Base-by-base conservation (phyloP, 208 protist species). In the Crithidia expoeki region DNA sequence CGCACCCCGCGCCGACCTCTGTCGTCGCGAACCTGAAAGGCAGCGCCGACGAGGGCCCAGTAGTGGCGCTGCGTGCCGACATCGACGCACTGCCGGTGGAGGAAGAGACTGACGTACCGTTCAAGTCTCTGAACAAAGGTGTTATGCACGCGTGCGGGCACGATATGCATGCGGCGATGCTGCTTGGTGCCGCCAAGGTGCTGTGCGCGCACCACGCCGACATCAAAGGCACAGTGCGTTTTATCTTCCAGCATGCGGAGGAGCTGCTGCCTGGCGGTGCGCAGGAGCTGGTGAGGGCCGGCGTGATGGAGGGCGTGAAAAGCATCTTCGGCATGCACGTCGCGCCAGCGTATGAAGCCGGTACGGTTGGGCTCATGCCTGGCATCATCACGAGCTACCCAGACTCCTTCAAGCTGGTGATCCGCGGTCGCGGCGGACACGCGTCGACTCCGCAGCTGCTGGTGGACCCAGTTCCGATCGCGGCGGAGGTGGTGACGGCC, bases 221-320 rank as follows among this genome's bases (percentile, higher is more conserved):
- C 21, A 84, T 93, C 72, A 71, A 80, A 47, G 84, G 84, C 66
- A 85, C 81, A 38, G 81, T 88, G 28, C 82, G 87, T 30, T 90
- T 90, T 62, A 84, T 93, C 44, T 93, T 93, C 56, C 87, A 90
- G 75, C 87, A 88, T 63, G 81, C 84, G 0, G 87, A 93, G 76
- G 84, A 90, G 72, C 53, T 85, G 53, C 75, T 76, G 53, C 84
- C 87, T 25, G 77, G 87, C 64, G 84, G 81, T 28, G 87, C 81
- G 32, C 72, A 82, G 63, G 78, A 84, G 51, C 67, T 93, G 11
- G 81, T 85, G 44, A 52, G 56, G 34, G 65, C 76, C 1, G 79
- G 81, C 58, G 83, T 81, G 44, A 76, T 89, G 76, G 76, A 86
- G 36, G 79, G 75, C 44, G 83, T 88, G 33, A 79, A 76, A 59